Base-by-base conservation (phyloP, 352 stramenopile genomes). In the Pythium diclinum region DNA sequence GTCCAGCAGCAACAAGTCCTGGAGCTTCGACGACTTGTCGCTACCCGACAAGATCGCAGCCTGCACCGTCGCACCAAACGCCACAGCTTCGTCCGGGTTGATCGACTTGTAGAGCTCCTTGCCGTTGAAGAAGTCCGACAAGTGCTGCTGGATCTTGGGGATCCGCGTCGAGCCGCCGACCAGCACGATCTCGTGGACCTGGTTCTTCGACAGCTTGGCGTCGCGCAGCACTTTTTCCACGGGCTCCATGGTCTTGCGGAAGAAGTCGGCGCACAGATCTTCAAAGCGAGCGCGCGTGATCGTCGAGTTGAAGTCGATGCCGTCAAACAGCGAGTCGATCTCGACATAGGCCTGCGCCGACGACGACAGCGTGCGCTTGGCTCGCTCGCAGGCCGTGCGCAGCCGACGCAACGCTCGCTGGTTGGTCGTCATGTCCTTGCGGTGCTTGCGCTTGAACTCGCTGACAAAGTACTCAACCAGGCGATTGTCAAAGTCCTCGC, bases 401-500 rank as follows among this genome's bases (percentile, higher is more conserved):
- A 98, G 81, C 68, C 94, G 88, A 74, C 89, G 87, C 21, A 98
- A 67, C 4, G 94, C 89, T 40, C 92, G 85, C 71, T 97, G 75
- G 85, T 98, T 97, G 40, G 69, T 44, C 21, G 61, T 83, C 21
- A 98, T 78, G 65, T 98, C 89, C 73, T 97, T 97, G 61, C 79
- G 75, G 75, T 89, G 71, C 75, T 95, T 89, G 56, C 76, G 73
- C 81, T 97, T 97, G 81, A 98, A 98, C 75, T 98, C 93, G 49
- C 81, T 57, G 16, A 88, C 69, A 65, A 96, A 98, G 77, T 97
- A 88, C 58, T 98, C 91, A 23, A 98, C 93, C 30, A 99, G 81
- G 46, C 85, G 81, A 68, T 98, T 97, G 72, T 98, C 95, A 68
- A 98, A 98, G 76, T 98, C 93, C 62, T 97, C 91, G 34, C 92